phyloP scores from a whole-genome alignment of 345 rosid species.

The Acer saccharum region DNA sequence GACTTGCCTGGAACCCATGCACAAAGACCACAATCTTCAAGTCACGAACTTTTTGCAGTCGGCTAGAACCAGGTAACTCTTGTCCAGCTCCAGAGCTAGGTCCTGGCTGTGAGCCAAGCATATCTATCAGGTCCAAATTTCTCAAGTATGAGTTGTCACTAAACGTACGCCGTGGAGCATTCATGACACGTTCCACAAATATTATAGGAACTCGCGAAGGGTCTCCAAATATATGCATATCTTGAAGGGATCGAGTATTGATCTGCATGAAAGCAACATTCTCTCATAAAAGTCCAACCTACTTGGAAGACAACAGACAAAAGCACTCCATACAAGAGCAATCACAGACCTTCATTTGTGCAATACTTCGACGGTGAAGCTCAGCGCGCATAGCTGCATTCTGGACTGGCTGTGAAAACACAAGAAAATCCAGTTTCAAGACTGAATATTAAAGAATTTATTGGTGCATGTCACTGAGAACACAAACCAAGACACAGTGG shows the following conservation, averaged over 20 bases:
- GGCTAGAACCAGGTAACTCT: slow-evolving; percentile 27
- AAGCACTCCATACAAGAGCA: slow-evolving; percentile 11
- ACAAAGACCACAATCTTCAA: slow-evolving; percentile 83
- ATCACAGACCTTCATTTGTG: slow-evolving; percentile 85
- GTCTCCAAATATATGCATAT: slow-evolving; percentile 87
- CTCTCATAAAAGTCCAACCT: slow-evolving; percentile 11
- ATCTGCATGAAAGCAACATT: slow-evolving; percentile 57
- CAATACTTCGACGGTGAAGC: slow-evolving; percentile 92
- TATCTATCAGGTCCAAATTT: slow-evolving; percentile 56
- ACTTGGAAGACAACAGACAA: slow-evolving; percentile 8
- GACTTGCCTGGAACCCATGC: slow-evolving; percentile 95
- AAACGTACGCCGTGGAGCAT: slow-evolving; percentile 79
- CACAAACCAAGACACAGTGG: slow-evolving; percentile 18
- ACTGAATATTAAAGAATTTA: slow-evolving; percentile 17
- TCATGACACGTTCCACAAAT: slow-evolving; percentile 77
- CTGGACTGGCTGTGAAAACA: slow-evolving; percentile 69
- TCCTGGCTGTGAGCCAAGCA: slow-evolving; percentile 31
- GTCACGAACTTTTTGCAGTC: slow-evolving; percentile 46
- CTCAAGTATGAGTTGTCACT: slow-evolving; percentile 78
- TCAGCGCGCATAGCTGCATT: slow-evolving; percentile 87
- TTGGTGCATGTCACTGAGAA: slow-evolving; percentile 8
- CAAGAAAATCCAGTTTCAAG: slow-evolving; percentile 24
- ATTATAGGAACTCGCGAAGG: slow-evolving; percentile 81
- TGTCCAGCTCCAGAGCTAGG: slow-evolving; percentile 34
- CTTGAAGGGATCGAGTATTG: slow-evolving; percentile 84